Base-by-base conservation (phyloP, 495 filamentous ascomycete genomes). In the Thozetella sp. region DNA sequence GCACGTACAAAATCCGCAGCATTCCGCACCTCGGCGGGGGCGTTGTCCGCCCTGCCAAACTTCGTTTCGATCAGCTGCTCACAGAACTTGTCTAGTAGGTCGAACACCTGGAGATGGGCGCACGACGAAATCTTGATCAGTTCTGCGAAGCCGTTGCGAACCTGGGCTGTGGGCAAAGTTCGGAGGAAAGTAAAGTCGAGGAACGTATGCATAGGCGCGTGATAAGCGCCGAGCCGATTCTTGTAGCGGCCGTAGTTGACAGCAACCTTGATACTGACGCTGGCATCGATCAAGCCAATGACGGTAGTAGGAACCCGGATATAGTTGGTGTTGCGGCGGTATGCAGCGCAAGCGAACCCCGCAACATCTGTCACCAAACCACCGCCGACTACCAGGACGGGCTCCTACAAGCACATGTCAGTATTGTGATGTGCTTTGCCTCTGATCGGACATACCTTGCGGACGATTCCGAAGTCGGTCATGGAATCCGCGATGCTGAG, bases 231-330 rank as follows among this genome's bases (percentile, higher is more conserved):
- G 1, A 89, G 78, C 3, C 85, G 73, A 65, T 89, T 89, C 75
- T 89, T 88, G 68, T 86, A 85, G 59, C 83, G 80, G 60, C 81
- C 82, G 55, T 88, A 83, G 69, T 90, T 89, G 56, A 90, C 86
- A 23, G 83, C 85, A 15, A 87, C 82, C 61, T 86, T 88, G 68
- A 88, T 88, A 37, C 78, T 83, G 46, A 88, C 86, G 2, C 81
- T 85, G 2, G 86, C 86, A 65, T 89, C 86, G 57, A 89, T 88
- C 55, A 89, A 70, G 25, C 86, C 86, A 65, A 89, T 87, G 57
- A 88, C 79, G 0, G 86, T 89, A 3, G 86, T 88, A 4, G 86
- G 86, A 30, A 89, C 72, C 27, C 80, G 77, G 73, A 84, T 84
- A 74, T 77, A 84, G 57, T 80, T 81, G 45, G 82, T 83, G 60